Conservation (phyloP, 176 grass and related monocot genomes). For the Stipa capillata region DNA sequence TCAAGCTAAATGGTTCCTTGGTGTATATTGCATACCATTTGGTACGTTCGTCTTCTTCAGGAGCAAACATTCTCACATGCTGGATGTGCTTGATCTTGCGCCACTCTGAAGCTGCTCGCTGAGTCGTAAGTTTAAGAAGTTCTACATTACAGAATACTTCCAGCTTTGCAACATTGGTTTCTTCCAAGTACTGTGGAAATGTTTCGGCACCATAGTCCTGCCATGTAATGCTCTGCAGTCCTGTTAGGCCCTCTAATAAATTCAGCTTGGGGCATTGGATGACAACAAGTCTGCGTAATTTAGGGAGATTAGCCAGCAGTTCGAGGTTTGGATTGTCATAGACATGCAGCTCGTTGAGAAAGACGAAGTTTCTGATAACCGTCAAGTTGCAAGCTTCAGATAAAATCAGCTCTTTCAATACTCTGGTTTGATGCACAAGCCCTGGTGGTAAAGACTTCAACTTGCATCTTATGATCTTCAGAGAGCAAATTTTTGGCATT, state of each 20-base stretch:
- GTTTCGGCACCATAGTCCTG: neutral
- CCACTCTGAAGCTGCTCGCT: conserved; percentile 28
- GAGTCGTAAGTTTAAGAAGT: conserved; percentile 4
- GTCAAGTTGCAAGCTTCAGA: conserved; percentile 8
- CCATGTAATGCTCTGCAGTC: conserved; percentile 18
- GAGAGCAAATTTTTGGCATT: conserved; percentile 26
- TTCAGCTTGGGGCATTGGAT: conserved; percentile 17
- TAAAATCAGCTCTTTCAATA: conserved; percentile 25
- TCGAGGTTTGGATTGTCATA: conserved; percentile 17
- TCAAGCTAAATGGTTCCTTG: conserved; percentile 12
- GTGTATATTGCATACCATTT: conserved; percentile 6
- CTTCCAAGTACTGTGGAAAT: conserved; percentile 26
- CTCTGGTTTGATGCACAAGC: conserved; percentile 25
- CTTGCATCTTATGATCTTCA: conserved; percentile 33
- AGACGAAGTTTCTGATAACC: conserved; percentile 18
- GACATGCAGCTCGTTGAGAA: conserved; percentile 19
- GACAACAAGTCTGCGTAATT: conserved; percentile 16
- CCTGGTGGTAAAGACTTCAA: conserved; percentile 23
- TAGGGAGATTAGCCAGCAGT: conserved; percentile 23
- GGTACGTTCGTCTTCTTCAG: neutral
- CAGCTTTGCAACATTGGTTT: conserved; percentile 20
- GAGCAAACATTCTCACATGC: conserved; percentile 16
- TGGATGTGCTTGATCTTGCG: conserved; percentile 31
- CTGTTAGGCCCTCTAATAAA: neutral
- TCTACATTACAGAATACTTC: conserved; percentile 23